Base-by-base conservation (phyloP, 1,284 basidiomycete species). In the Apiotrichum akiyoshidainum region DNA sequence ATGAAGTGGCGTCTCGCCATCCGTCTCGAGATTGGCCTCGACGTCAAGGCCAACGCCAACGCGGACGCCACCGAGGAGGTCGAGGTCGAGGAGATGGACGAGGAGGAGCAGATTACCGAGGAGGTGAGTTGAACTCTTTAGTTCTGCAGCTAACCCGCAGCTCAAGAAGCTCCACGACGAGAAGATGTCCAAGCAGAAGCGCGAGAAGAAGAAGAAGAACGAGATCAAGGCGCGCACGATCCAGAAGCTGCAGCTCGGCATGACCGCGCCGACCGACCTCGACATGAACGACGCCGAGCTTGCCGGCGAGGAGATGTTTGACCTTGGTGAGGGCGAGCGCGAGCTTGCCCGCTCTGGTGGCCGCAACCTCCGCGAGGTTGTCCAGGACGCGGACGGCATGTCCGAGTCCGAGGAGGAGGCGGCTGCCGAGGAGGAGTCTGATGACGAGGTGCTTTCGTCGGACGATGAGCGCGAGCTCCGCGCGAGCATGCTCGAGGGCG, bases 221-320 rank as follows among this genome's bases (percentile, higher is more conserved):
- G 96, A 99, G 79, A 82, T 90, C 68, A 91, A 90, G 77, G 83
- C 86, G 39, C 86, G 87, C 63, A 91, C 91, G 8, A 87, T 98
- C 47, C 91, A 93, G 75, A 89, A 94, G 63, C 90, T 99, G 84
- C 96, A 99, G 76, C 83, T 99, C 48, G 88, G 92, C 72, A 99
- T 99, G 96, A 92, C 89, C 9, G 92, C 92, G 10, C 96, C 99
- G 63, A 93, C 97, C 64, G 96, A 94, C 75, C 80, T 98, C 68
- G 93, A 98, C 69, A 68, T 68, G 61, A 81, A 81, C 46, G 92
- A 95, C 70, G 79, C 84, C 14, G 83, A 86, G 12, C 81, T 95
- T 10, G 82, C 81, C 19, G 80, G 81, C 55, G 73, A 74, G 51
- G 92, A 96, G 68, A 81, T 95, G 44, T 96, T 96, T 68, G 90